These are phyloP conservation scores for Guyanaporus albipodus DNA, from an alignment of 768 basidiomycete genomes.

Conservation along the genomic window DNA sequence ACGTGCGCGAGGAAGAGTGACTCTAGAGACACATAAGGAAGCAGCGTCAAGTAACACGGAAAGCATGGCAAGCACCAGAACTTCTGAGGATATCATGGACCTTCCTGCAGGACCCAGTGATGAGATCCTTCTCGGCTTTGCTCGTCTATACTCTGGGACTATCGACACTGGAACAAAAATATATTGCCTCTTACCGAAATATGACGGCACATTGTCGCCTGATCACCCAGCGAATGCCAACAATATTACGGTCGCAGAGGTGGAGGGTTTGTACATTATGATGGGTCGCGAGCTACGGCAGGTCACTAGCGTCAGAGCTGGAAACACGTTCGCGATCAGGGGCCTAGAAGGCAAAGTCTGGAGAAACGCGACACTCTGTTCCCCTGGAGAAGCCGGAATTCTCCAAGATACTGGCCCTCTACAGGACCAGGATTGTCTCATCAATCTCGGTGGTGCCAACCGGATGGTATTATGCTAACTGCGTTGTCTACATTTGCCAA, in stretches of 20 bases:
- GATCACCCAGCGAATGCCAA: slow-evolving; percentile 65
- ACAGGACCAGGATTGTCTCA: slow-evolving; percentile 48
- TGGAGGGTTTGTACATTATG: slow-evolving; percentile 87
- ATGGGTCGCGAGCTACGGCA: slow-evolving; percentile 95
- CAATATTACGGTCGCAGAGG: slow-evolving; percentile 55
- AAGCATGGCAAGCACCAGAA: slow-evolving; percentile 6
- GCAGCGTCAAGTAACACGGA: slow-evolving; percentile 27
- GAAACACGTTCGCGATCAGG: slow-evolving; percentile 90
- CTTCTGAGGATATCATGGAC: not conserved
- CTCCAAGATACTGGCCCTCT: slow-evolving; percentile 29
- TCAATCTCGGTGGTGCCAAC: slow-evolving; percentile 75
- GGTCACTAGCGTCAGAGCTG: slow-evolving; percentile 79
- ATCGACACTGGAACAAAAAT: slow-evolving; percentile 61
- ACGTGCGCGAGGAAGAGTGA: slow-evolving; percentile 58
- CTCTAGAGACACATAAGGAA: slow-evolving; percentile 39
- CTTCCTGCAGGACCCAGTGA: slow-evolving; percentile 7
- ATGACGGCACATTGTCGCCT: slow-evolving; percentile 57
- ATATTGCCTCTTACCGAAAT: slow-evolving; percentile 85
- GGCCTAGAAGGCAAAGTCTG: slow-evolving; percentile 89
- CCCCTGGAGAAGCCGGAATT: slow-evolving; percentile 47
- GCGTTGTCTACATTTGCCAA: not conserved
- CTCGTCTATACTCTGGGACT: slow-evolving; percentile 89
- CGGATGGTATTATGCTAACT: slow-evolving; percentile 45
- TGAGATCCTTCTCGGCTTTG: slow-evolving; percentile 87
- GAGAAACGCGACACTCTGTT: slow-evolving; percentile 87